These are phyloP conservation scores for Tetradesmus obliquus DNA, from an alignment of 139 green algal genomes.

Conservation along the genomic window DNA sequence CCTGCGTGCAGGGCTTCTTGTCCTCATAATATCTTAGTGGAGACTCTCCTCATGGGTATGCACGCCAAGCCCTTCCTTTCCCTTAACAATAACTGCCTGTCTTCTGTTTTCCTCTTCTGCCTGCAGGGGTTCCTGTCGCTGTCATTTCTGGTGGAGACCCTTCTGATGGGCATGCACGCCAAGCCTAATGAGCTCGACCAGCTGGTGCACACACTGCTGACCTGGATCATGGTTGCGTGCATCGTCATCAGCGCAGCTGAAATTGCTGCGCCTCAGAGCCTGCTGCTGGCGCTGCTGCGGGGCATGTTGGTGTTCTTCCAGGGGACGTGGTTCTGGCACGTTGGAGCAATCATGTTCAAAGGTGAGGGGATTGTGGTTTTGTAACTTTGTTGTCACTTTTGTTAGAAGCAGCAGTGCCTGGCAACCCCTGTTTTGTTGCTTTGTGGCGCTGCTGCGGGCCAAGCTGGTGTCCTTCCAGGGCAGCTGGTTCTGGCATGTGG, in stretches of 20 bases:
- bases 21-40: neutral
- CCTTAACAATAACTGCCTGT: too few species aligned
- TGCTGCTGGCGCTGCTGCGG: slow-evolving; percentile 36
- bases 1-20: neutral
- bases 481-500: slow-evolving; percentile 20
- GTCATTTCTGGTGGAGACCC: slow-evolving; percentile 23
- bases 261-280: slow-evolving; percentile 14
- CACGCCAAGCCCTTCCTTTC: slow-evolving; percentile 33
- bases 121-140: slow-evolving; percentile 23
- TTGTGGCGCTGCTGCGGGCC: slow-evolving; percentile 5
- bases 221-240: slow-evolving; percentile 31
- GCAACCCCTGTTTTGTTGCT: too few species aligned
- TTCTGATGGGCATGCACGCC: slow-evolving; percentile 37
- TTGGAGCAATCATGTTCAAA: slow-evolving; percentile 38
- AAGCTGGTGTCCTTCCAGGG: slow-evolving; percentile 24
- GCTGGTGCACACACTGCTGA: slow-evolving; percentile 36
- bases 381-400: too few species aligned
- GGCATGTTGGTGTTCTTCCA: slow-evolving; percentile 42
- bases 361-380: too few species aligned
- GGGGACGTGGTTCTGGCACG: slow-evolving; percentile 48
- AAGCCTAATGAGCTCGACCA: slow-evolving; percentile 29
- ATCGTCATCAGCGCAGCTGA: slow-evolving; percentile 16
- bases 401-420: too few species aligned
- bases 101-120: too few species aligned
- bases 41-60: slow-evolving; percentile 34